These are phyloP conservation scores for Penium margaritaceum DNA, from an alignment of 139 green algal species.

Conservation along the genomic window DNA sequence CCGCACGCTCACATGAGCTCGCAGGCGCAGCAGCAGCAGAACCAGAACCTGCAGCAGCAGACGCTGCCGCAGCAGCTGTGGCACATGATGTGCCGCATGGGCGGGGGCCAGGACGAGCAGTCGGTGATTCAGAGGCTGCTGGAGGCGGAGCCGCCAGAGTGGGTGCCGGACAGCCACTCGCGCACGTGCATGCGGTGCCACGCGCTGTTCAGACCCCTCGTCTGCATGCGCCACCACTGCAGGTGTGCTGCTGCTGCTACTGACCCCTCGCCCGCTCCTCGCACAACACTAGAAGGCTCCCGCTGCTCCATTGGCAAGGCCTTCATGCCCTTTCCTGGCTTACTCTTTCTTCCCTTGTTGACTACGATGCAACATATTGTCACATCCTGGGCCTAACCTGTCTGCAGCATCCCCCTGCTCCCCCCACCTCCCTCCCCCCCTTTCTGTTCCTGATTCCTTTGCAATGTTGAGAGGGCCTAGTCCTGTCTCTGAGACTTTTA, in stretches of 20 bases:
- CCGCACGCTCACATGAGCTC: no score
- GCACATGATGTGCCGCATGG: not conserved
- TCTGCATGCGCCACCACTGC: slow-evolving; percentile 37
- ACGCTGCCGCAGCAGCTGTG: no score
- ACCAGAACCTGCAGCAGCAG: no score
- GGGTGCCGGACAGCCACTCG: slow-evolving; percentile 31
- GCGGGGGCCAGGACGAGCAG: slow-evolving; percentile 4
- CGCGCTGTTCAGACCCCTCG: slow-evolving; percentile 15
- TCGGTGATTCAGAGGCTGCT: slow-evolving; percentile 3
- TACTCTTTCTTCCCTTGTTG: not conserved
- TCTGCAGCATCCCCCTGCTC: not conserved
- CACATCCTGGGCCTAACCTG: not conserved
- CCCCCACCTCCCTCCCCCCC: not conserved
- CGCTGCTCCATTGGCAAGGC: not conserved
- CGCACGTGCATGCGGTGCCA: slow-evolving; percentile 34
- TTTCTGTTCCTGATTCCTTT: not conserved
- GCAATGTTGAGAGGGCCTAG: not conserved
- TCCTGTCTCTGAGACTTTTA: not conserved
- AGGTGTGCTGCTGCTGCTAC: not conserved
- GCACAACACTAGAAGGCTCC: not conserved
- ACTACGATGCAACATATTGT: no score
- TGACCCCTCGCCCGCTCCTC: not conserved
- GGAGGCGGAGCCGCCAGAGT: slow-evolving; percentile 35
- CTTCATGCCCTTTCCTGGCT: not conserved
- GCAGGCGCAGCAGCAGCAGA: no score